These are phyloP conservation scores for Citeromyces matritensis DNA, from an alignment of 805 yeast species.

Conservation along the genomic window DNA sequence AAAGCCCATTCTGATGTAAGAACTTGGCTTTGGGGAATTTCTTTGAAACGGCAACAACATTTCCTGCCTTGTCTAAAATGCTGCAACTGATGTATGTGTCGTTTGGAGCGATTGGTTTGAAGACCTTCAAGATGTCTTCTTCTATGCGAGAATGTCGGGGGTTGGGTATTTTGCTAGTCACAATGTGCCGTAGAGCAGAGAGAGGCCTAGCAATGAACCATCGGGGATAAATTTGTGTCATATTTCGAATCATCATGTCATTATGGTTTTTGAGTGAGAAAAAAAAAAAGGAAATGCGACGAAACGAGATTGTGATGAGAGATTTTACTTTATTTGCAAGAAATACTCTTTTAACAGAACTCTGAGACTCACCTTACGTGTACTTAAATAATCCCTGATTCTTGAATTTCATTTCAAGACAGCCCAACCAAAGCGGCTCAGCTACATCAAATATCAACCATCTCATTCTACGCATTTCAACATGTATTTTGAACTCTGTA, in stretches of 20 bases:
- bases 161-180: too few relatives aligned
- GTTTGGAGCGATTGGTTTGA: slow-evolving; percentile 30
- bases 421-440: neutral
- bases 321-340: too few relatives aligned
- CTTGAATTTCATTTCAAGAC: neutral
- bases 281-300: too few relatives aligned
- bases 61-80: slow-evolving; percentile 56
- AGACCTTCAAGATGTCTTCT: slow-evolving; percentile 7
- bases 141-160: neutral
- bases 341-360: slow-evolving; percentile 9
- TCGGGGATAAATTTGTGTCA: too few relatives aligned
- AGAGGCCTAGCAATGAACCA: too few relatives aligned
- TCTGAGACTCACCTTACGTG: slow-evolving; percentile 17
- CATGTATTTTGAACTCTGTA: neutral
- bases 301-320: too few relatives aligned
- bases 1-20: slow-evolving; percentile 53
- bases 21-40: slow-evolving; percentile 64
- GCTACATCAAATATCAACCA: neutral
- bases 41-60: slow-evolving; percentile 51
- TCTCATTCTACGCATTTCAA: neutral
- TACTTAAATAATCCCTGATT: slow-evolving; percentile 4
- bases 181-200: too few relatives aligned
- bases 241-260: too few relatives aligned
- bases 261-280: too few relatives aligned
- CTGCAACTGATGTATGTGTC: slow-evolving; percentile 62